Evolutionary conservation across 2,329 filamentous ascomycete genomes (phyloP).

Genomic region (Zalaria sp.): DNA sequence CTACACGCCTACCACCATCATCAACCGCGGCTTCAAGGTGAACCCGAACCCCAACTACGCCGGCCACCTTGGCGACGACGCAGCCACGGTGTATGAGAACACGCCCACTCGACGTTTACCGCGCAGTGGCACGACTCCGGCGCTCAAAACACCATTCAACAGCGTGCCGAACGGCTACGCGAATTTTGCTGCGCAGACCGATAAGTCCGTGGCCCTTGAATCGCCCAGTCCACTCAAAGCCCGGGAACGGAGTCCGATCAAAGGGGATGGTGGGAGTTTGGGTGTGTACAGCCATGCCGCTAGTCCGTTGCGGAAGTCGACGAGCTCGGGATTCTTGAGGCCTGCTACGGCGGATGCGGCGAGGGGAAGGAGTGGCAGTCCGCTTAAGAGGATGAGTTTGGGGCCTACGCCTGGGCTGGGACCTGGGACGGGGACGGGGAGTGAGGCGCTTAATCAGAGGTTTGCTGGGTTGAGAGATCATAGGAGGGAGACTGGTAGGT

Average conservation of each 20-base stretch:
- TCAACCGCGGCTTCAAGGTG: slow-evolving; percentile 65
- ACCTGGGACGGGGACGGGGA: slow-evolving; percentile 16
- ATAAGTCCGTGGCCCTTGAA: slow-evolving; percentile 1
- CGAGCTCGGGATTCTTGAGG: slow-evolving; percentile 39
- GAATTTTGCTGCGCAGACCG: slow-evolving; percentile 1
- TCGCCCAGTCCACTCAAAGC: slow-evolving; percentile 1
- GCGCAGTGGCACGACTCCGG: slow-evolving; percentile 54
- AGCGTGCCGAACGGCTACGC: slow-evolving; percentile 5
- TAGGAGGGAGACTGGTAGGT: neutral
- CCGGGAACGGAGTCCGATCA: neutral
- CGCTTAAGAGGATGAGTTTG: slow-evolving; percentile 27
- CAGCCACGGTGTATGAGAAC: slow-evolving; percentile 2
- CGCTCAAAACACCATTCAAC: slow-evolving; percentile 13
- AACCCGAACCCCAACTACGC: slow-evolving; percentile 74
- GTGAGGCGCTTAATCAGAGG: slow-evolving; percentile 7
- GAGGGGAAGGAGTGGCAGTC: slow-evolving; percentile 21
- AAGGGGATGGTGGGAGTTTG: slow-evolving; percentile 59
- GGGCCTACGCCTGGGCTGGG: slow-evolving; percentile 16
- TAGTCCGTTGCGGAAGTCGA: slow-evolving; percentile 71
- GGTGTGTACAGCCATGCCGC: slow-evolving; percentile 68
- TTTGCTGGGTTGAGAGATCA: slow-evolving; percentile 12
- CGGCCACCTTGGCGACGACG: slow-evolving; percentile 20
- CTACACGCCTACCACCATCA: slow-evolving; percentile 46
- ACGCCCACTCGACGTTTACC: slow-evolving; percentile 7
- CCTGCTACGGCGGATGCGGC: slow-evolving; percentile 12